These are phyloP conservation scores for Neurospora sp. DNA, from an alignment of 495 filamentous ascomycete species.

Conservation along the genomic window DNA sequence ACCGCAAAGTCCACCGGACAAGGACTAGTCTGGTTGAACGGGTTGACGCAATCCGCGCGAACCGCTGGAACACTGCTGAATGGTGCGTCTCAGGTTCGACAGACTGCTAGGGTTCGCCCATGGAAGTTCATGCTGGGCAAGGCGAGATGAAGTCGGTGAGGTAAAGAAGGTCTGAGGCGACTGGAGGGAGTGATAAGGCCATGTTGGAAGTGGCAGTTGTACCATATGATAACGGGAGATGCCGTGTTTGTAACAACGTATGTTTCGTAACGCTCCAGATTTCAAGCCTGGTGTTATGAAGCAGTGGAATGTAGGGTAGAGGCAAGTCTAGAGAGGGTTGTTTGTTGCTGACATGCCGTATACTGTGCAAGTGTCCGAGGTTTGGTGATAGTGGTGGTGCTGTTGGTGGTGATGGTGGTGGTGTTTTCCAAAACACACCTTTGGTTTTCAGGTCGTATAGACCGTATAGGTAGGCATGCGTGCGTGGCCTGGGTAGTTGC, in stretches of 20 bases:
- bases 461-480: neutral
- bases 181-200: too few relatives aligned
- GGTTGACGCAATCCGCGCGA: neutral
- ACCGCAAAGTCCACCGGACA: neutral
- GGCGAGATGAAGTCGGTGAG: neutral
- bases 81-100: neutral
- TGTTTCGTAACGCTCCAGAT: neutral
- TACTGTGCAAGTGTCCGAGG: neutral
- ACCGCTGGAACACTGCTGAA: neutral
- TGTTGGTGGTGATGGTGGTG: neutral
- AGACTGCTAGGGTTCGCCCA: neutral
- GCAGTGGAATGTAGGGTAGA: neutral
- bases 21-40: neutral
- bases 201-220: neutral
- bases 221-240: neutral
- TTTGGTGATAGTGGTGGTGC: neutral
- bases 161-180: neutral
- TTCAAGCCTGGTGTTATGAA: neutral
- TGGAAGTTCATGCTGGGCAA: neutral
- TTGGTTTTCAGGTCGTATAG: neutral
- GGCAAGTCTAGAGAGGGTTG: neutral
- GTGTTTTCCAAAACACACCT: neutral
- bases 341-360: neutral
- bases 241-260: neutral
- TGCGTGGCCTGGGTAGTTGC: neutral